phyloP scores from a whole-genome alignment of 2,329 filamentous ascomycete genomes.

The Neocucurbitaria cava region DNA sequence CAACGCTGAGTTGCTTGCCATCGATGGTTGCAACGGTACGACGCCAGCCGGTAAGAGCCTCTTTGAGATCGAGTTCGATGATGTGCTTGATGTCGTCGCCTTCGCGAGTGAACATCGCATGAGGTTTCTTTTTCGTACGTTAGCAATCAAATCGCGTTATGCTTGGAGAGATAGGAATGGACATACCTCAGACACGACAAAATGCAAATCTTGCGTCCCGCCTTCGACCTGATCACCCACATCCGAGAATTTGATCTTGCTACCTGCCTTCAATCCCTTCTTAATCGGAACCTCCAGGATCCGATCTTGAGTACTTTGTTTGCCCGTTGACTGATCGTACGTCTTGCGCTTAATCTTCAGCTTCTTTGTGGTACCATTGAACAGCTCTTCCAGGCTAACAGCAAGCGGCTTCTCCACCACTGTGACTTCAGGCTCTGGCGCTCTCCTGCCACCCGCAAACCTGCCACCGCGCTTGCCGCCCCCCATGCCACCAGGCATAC shows the following conservation, averaged over 20 bases:
- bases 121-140: slow-evolving; percentile 71
- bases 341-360: slow-evolving; percentile 98
- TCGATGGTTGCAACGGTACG: slow-evolving; percentile 94
- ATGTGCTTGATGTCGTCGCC: slow-evolving; percentile 84
- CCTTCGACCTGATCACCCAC: slow-evolving; percentile 99
- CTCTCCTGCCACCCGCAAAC: slow-evolving; percentile 51
- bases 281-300: slow-evolving; percentile 96
- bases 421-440: slow-evolving; percentile 80
- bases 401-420: slow-evolving; percentile 86
- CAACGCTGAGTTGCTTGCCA: slow-evolving; percentile 80
- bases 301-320: slow-evolving; percentile 85
- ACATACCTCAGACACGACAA: slow-evolving; percentile 90
- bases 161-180: background rate
- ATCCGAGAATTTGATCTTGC: slow-evolving; percentile 97
- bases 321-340: slow-evolving; percentile 80
- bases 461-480: slow-evolving; percentile 44
- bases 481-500: slow-evolving; percentile 39
- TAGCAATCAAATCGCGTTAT: slow-evolving; percentile 20
- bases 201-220: slow-evolving; percentile 92
- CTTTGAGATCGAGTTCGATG: slow-evolving; percentile 86
- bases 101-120: slow-evolving; percentile 83
- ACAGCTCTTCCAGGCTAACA: slow-evolving; percentile 87
- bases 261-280: slow-evolving; percentile 91
- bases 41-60: slow-evolving; percentile 92
- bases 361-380: slow-evolving; percentile 87